Percentiles rank a stretch among this genome's conserved stretches.
These are phyloP conservation scores for Fusarium caatingaense DNA, from an alignment of 2,329 filamentous ascomycete genomes.

Conservation along the genomic window DNA sequence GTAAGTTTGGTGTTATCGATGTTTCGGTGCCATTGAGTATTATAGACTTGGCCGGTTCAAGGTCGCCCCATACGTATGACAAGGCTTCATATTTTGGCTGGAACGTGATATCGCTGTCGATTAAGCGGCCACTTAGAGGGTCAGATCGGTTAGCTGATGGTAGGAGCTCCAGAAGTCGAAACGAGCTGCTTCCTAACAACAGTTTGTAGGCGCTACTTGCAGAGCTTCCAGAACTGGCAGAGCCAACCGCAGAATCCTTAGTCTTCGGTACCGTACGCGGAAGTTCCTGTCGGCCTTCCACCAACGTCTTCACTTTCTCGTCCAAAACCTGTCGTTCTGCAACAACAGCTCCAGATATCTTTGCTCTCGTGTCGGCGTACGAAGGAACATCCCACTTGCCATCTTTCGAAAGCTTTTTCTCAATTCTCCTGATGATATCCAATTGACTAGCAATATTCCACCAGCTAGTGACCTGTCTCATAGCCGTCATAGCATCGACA, in stretches of 20 bases:
- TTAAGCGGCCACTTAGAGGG: background rate
- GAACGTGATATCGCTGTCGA: slow-evolving; percentile 21
- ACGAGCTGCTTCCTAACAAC: slow-evolving; percentile 2
- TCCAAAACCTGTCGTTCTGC: background rate
- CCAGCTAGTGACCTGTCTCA: background rate
- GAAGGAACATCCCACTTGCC: background rate
- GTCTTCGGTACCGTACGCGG: background rate
- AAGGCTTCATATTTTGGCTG: slow-evolving; percentile 22
- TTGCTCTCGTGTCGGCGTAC: background rate
- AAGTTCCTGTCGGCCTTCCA: background rate
- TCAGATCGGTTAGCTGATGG: background rate
- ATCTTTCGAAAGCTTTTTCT: background rate
- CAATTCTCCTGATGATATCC: background rate
- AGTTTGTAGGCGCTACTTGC: background rate
- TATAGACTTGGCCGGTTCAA: background rate
- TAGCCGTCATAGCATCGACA: background rate
- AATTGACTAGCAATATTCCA: background rate
- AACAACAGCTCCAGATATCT: accelerated
- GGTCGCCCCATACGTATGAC: slow-evolving; percentile 28
- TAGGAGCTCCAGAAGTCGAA: slow-evolving; percentile 9
- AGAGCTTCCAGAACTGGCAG: accelerated
- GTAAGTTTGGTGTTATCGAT: slow-evolving; percentile 10
- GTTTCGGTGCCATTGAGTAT: background rate
- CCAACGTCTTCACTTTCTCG: background rate
- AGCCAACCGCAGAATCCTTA: background rate